Conservation (phyloP, 2,329 filamentous ascomycete genomes). For the Talaromyces islandicus region DNA sequence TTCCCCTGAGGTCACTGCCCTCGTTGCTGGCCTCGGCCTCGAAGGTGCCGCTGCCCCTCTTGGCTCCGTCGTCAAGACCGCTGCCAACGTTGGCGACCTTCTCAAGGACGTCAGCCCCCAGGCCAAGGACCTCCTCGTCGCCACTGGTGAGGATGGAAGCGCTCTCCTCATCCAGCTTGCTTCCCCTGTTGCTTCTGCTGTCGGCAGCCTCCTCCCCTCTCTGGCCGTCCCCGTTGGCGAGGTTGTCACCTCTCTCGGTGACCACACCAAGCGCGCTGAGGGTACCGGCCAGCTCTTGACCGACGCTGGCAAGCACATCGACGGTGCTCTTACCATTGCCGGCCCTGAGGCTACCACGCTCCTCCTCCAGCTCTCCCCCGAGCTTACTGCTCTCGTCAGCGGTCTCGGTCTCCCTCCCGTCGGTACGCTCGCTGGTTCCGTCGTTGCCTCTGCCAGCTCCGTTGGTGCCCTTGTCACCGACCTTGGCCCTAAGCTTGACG, state of each 20-base stretch:
- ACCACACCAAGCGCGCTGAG: slow-evolving; percentile 23
- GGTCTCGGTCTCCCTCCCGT: slow-evolving; percentile 23
- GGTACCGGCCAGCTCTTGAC: slow-evolving; percentile 19
- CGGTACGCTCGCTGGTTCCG: slow-evolving; percentile 19
- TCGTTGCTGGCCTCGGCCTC: slow-evolving; percentile 25
- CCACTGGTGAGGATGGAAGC: slow-evolving; percentile 22
- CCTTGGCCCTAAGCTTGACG: slow-evolving; percentile 15
- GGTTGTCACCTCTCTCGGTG: slow-evolving; percentile 20
- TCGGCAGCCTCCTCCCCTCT: slow-evolving; percentile 25
- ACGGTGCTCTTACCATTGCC: slow-evolving; percentile 23
- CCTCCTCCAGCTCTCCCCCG: slow-evolving; percentile 26
- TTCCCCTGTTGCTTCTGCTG: slow-evolving; percentile 20
- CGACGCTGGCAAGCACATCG: slow-evolving; percentile 19
- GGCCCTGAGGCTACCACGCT: slow-evolving; percentile 23
- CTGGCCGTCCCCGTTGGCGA: slow-evolving; percentile 23
- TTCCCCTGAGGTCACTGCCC: slow-evolving; percentile 22
- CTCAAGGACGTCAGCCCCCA: slow-evolving; percentile 18
- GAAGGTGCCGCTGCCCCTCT: slow-evolving; percentile 19
- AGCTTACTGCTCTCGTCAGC: slow-evolving; percentile 21
- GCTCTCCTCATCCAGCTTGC: slow-evolving; percentile 26
- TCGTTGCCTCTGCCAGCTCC: slow-evolving; percentile 20
- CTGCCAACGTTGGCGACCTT: slow-evolving; percentile 20
- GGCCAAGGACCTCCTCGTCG: slow-evolving; percentile 24
- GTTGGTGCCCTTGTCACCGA: slow-evolving; percentile 23
- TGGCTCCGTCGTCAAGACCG: slow-evolving; percentile 22